Percentiles rank a stretch among this genome's conserved stretches.
Conservation (phyloP, 371 early-diverging fungal species). For the Zopfochytrium polystomum region DNA sequence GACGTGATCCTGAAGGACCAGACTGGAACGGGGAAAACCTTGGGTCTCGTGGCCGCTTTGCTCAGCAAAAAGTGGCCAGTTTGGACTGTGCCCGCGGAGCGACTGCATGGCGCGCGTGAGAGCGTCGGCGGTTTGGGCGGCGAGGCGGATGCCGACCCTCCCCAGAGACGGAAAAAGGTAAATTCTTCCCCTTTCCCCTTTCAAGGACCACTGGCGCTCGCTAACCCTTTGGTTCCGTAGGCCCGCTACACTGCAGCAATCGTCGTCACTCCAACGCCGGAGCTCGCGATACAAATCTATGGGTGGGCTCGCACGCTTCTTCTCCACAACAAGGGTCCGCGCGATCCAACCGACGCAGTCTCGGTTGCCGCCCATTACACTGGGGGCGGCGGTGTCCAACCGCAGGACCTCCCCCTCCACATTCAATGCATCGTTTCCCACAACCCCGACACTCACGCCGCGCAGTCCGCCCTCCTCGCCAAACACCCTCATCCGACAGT, state of each 20-base stretch:
- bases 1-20: constrained; percentile 68
- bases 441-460: not conserved
- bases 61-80: constrained; percentile 43
- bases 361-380: not conserved
- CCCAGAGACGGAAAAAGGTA: not conserved
- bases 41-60: constrained; percentile 62
- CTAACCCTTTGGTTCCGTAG: not conserved
- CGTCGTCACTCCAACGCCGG: constrained; percentile 81
- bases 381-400: constrained; percentile 5
- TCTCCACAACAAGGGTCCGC: not conserved
- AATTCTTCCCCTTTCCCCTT: not conserved
- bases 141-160: not conserved
- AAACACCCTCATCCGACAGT: constrained; percentile 43
- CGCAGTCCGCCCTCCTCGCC: constrained; percentile 25
- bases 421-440: constrained; percentile 18
- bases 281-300: constrained; percentile 77
- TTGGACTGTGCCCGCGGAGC: not conserved
- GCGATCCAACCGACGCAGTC: not conserved
- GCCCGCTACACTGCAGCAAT: constrained; percentile 47
- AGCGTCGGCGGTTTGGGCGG: too few relatives aligned
- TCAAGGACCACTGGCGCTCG: constrained; percentile 1
- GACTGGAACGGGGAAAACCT: constrained; percentile 79
- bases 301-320: constrained; percentile 31
- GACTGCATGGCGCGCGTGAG: not conserved
- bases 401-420: constrained; percentile 19